Base-by-base conservation (phyloP, 495 filamentous ascomycete species). In the Amphirosellinia nigrospora region DNA sequence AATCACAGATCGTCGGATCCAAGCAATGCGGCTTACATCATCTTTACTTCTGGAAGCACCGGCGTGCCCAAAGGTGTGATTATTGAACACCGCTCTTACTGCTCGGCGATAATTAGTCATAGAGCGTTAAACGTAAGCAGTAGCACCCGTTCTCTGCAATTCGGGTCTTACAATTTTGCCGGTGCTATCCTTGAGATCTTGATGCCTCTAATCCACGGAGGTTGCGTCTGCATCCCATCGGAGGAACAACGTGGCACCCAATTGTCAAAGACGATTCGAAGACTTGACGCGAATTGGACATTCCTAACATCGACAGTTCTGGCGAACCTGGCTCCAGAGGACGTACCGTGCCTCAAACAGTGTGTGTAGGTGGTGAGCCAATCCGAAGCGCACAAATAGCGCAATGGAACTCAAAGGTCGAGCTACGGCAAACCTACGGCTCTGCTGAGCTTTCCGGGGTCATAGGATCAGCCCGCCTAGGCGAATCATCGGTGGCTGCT, bases 81-180 rank as follows among this genome's bases (percentile, higher is more conserved):
- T 53, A 75, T 78, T 13, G 70, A 79, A 7, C 79, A 80, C 38
- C 34, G 26, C 6, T 55, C 60, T 6, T 67, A 39, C 36, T 56
- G 48, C 16, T 43, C 50, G 11, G 64, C 64, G 41, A 34, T 28
- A 8, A 52, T 52, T 19, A 55, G 58, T 52, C 36, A 13, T 16
- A 26, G n/a, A 4, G 32, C 4, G 19, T 6, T 78, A 9, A 69
- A 82, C 10, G 79, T 84, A 73, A 81, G 82, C 48, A 78, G 80
- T n/a, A 75, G 73, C 0, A 15, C 39, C 0, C 13, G 39, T 15
- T 10, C 16, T 43, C 16, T 43, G 13, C 10, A 43, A 3, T 43
- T 43, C 13, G 6, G 11, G 8, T 11, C 39, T 15, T 43, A 43
- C 16, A 4, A 10, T 10, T 43, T 43, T 15, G 39, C 13, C 10